phyloP scores from a whole-genome alignment of 192 early-diverging fungal genomes.

The Linnemannia exigua region DNA sequence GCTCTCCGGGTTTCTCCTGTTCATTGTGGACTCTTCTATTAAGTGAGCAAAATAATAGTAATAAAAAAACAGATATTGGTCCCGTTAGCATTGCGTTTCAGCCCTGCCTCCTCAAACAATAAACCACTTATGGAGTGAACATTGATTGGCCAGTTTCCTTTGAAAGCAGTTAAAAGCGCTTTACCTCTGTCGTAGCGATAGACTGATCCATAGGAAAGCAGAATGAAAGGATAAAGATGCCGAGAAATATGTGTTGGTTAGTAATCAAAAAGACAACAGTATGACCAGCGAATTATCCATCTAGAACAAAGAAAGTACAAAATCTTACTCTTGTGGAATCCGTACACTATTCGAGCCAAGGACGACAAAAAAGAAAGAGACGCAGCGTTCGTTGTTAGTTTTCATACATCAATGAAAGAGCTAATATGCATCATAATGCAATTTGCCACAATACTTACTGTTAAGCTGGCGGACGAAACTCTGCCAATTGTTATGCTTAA shows the following conservation, averaged over 20 bases:
- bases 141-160: neutral
- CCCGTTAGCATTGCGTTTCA: slow-evolving; percentile 1
- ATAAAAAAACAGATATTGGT: neutral
- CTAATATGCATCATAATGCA: neutral
- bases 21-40: slow-evolving; percentile 64
- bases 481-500: slow-evolving; percentile 94
- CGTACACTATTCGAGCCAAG: slow-evolving; percentile 68
- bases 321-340: slow-evolving; percentile 80
- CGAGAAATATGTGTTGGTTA: slow-evolving; percentile 2
- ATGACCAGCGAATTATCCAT: neutral
- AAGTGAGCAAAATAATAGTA: slow-evolving; percentile 13
- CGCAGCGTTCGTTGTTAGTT: neutral
- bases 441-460: slow-evolving; percentile 60
- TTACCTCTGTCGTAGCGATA: slow-evolving; percentile 50
- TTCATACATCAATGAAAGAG: neutral
- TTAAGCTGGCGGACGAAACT: slow-evolving; percentile 93
- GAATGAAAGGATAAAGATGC: neutral
- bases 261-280: neutral
- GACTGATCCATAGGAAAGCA: slow-evolving; percentile 20
- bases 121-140: neutral
- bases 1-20: slow-evolving; percentile 60
- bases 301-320: neutral
- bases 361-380: neutral
- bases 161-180: neutral
- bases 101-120: neutral